A percentile compares a stretch with the other conserved stretches of the same genome.
These are phyloP conservation scores for Emiliania huxleyi DNA, from an alignment of 78 protist genomes.

Conservation along the genomic window DNA sequence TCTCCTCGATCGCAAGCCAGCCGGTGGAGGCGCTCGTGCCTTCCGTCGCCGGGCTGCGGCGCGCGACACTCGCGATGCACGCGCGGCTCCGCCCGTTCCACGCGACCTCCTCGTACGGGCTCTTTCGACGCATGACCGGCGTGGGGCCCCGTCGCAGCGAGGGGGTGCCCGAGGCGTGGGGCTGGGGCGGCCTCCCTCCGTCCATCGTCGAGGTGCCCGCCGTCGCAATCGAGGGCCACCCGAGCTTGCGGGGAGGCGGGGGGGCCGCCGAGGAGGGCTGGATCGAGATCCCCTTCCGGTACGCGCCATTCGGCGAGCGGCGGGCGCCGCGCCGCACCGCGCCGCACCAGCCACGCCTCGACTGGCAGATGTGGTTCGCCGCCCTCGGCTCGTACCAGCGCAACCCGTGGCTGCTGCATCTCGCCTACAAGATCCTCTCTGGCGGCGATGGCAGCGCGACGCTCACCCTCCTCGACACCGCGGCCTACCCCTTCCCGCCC, in stretches of 20 bases:
- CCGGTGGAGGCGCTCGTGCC: too few species aligned
- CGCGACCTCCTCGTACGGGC: slow-evolving; percentile 61
- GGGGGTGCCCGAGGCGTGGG: background rate
- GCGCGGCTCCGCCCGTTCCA: slow-evolving; percentile 35
- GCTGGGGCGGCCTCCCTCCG: slow-evolving; percentile 48
- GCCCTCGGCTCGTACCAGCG: slow-evolving; percentile 44
- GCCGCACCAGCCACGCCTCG: slow-evolving; percentile 77
- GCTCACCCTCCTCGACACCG: slow-evolving; percentile 30
- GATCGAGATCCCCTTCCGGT: background rate
- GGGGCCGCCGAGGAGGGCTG: background rate
- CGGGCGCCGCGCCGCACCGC: slow-evolving; percentile 62
- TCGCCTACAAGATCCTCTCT: background rate
- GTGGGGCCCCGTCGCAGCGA: slow-evolving; percentile 24
- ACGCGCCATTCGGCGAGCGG: slow-evolving; percentile 49
- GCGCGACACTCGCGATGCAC: too few species aligned
- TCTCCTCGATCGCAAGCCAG: too few species aligned
- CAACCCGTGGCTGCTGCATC: slow-evolving; percentile 51
- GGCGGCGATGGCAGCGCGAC: background rate
- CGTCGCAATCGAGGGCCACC: background rate
- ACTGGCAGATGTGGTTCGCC: slow-evolving; percentile 84
- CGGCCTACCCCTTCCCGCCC: slow-evolving; percentile 43
- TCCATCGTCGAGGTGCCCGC: slow-evolving; percentile 20
- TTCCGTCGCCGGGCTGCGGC: too few species aligned
- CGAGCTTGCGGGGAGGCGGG: too few species aligned
- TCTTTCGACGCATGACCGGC: slow-evolving; percentile 68